These are phyloP conservation scores for Geotrichum siamense DNA, from an alignment of 1,139 yeast genomes.

Conservation along the genomic window DNA sequence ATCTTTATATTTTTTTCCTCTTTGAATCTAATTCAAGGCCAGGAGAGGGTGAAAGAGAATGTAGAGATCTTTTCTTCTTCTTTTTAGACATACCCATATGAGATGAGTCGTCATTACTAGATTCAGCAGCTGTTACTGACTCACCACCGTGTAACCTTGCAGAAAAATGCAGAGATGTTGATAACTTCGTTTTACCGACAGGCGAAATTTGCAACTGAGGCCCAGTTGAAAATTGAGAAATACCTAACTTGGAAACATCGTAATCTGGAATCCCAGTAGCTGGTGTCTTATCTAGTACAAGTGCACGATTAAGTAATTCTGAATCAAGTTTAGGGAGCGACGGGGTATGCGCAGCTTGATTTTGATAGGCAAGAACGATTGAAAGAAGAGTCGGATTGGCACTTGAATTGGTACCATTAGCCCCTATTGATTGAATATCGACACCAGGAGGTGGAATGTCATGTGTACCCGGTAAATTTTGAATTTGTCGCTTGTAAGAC, in stretches of 20 bases:
- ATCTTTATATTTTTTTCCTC: constrained; percentile 1
- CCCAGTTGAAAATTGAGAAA: constrained; percentile 25
- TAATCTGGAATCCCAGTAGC: constrained; percentile 74
- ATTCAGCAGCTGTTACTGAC: constrained; percentile 21
- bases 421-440: constrained; percentile 22
- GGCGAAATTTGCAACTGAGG: constrained; percentile 11
- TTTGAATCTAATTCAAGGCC: constrained; percentile 5
- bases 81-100: constrained; percentile 16
- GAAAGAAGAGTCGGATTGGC: constrained; percentile 27
- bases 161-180: constrained; percentile 15
- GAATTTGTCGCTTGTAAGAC: constrained; percentile 86
- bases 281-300: constrained; percentile 62
- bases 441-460: constrained; percentile 45
- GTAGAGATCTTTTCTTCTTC: constrained; percentile 20
- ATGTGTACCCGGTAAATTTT: constrained; percentile 73
- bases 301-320: constrained; percentile 44
- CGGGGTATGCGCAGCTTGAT: constrained; percentile 20
- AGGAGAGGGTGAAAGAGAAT: constrained; percentile 15
- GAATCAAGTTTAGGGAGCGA: constrained; percentile 32
- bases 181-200: constrained; percentile 4
- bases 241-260: constrained; percentile 60
- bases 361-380: constrained; percentile 28
- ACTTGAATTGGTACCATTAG: constrained; percentile 32
- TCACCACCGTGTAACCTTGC: constrained; percentile 18
- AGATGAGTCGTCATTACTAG: constrained; percentile 24